Percentiles rank a stretch among this genome's conserved stretches.
Evolutionary conservation across 2,329 filamentous ascomycete species (phyloP).

Genomic region (Ceratocystis papillata): DNA sequence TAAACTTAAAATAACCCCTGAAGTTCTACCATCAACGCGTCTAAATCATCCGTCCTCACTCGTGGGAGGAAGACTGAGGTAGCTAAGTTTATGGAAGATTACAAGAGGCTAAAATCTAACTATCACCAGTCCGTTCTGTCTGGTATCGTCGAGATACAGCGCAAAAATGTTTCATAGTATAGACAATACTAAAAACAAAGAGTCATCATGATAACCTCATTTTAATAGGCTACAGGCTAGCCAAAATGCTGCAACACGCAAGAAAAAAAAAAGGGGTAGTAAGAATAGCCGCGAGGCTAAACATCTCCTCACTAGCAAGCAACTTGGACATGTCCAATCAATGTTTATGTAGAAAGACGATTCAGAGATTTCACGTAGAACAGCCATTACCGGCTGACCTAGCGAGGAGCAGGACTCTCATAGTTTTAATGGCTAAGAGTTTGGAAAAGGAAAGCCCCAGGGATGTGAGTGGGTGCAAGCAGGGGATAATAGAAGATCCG

Average conservation of each 20-base stretch:
- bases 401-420: not conserved
- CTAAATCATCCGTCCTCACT: not conserved
- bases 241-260: conserved; percentile 7
- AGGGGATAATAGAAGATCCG: not conserved
- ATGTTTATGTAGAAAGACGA: not conserved
- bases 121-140: not conserved
- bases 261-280: conserved; percentile 10
- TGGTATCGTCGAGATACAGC: not conserved
- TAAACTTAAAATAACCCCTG: conserved; percentile 20
- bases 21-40: conserved; percentile 17
- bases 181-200: not conserved
- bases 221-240: not conserved
- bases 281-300: conserved; percentile 23
- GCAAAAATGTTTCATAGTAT: not conserved
- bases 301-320: conserved; percentile 18
- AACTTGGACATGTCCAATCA: conserved; percentile 16
- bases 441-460: not conserved
- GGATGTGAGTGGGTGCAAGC: not conserved
- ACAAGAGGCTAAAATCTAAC: not conserved
- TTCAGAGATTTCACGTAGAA: not conserved
- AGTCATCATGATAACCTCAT: not conserved
- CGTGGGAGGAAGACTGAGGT: not conserved
- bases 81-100: not conserved
- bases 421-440: not conserved
- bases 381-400: not conserved